Conservation (phyloP, 2,329 filamentous ascomycete species). For the Chaetomium sp. region DNA sequence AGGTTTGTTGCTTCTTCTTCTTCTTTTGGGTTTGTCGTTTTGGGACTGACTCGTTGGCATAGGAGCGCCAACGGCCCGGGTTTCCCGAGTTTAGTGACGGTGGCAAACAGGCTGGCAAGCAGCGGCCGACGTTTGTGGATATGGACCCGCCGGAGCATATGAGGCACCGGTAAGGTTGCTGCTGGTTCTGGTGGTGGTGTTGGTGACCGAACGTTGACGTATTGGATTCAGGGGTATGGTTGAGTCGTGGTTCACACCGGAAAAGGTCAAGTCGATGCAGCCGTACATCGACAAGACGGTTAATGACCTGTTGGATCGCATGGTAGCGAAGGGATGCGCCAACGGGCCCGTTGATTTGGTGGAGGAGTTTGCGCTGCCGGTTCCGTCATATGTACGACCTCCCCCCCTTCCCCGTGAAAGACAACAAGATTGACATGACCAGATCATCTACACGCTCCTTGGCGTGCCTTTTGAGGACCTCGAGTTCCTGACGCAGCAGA, state of each 20-base stretch:
- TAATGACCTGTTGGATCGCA: constrained; percentile 45
- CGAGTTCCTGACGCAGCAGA: constrained; percentile 49
- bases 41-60: background rate
- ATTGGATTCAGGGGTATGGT: constrained; percentile 46
- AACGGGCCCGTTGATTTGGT: constrained; percentile 49
- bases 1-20: constrained; percentile 37
- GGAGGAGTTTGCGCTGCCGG: constrained; percentile 50
- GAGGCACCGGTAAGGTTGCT: constrained; percentile 39
- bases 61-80: constrained; percentile 46
- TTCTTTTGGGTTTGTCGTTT: no score
- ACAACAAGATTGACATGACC: background rate
- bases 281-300: constrained; percentile 52
- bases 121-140: constrained; percentile 53
- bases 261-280: constrained; percentile 44
- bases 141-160: constrained; percentile 54
- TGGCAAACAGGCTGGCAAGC: constrained; percentile 52
- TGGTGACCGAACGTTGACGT: background rate
- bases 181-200: background rate
- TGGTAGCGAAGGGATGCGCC: constrained; percentile 43
- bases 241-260: constrained; percentile 45
- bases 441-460: constrained; percentile 55
- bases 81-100: constrained; percentile 52
- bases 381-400: constrained; percentile 48
- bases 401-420: background rate
- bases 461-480: constrained; percentile 52